Percentiles rank a stretch among this genome's conserved stretches.
phyloP scores from a whole-genome alignment of 2,329 filamentous ascomycete genomes.

The Dothidotthia symphoricarpi region DNA sequence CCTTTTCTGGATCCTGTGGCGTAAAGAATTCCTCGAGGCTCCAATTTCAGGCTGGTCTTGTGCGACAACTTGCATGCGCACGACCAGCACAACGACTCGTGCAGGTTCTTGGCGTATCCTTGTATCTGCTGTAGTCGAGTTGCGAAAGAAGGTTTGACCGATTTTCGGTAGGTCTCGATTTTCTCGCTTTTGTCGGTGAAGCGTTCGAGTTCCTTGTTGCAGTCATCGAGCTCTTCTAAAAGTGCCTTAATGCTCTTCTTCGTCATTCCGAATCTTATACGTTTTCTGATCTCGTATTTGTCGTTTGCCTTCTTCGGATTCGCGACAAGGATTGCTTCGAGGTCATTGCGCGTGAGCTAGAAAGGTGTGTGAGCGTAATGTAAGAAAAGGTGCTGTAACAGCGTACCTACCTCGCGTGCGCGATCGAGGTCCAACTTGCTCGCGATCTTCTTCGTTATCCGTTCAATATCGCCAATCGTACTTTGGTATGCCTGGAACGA shows the following conservation, averaged over 20 bases:
- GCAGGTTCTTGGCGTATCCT: slow-evolving; percentile 33
- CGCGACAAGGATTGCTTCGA: slow-evolving; percentile 36
- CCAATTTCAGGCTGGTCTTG: slow-evolving; percentile 35
- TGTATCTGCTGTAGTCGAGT: slow-evolving; percentile 36
- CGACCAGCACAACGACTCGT: slow-evolving; percentile 35
- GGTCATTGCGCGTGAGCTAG: slow-evolving; percentile 36
- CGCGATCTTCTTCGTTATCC: slow-evolving; percentile 38
- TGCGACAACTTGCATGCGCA: slow-evolving; percentile 38
- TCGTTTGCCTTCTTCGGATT: slow-evolving; percentile 34
- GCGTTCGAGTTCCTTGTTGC: slow-evolving; percentile 41
- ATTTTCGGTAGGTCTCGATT: slow-evolving; percentile 37
- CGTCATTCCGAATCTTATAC: slow-evolving; percentile 38
- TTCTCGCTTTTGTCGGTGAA: slow-evolving; percentile 41
- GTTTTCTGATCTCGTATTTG: slow-evolving; percentile 38
- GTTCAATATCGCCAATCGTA: slow-evolving; percentile 38
- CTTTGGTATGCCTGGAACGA: slow-evolving; percentile 37
- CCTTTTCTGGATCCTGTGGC: slow-evolving; percentile 17
- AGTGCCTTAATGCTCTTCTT: slow-evolving; percentile 39
- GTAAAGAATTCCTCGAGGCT: slow-evolving; percentile 30
- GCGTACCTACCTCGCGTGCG: slow-evolving; percentile 27
- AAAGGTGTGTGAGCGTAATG: slow-evolving; percentile 15
- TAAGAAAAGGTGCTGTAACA: slow-evolving; percentile 4
- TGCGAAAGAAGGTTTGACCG: slow-evolving; percentile 37
- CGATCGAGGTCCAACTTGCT: slow-evolving; percentile 39
- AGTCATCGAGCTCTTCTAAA: slow-evolving; percentile 39